These are phyloP conservation scores for Metrosideros polymorpha DNA, from an alignment of 441 rosid genomes.

Conservation along the genomic window DNA sequence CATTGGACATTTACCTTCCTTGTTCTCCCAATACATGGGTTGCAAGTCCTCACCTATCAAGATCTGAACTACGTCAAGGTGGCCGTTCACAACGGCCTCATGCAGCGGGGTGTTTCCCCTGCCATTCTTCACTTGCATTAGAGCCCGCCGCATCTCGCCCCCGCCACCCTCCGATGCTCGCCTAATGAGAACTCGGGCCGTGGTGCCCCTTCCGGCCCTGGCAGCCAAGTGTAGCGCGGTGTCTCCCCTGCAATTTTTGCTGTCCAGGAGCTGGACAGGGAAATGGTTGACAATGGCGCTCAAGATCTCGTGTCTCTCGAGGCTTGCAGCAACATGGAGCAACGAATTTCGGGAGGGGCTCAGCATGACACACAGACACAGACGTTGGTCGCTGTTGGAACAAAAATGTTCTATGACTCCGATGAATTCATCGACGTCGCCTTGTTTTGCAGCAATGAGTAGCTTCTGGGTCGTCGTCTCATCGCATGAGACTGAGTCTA, in stretches of 20 bases:
- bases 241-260: neutral
- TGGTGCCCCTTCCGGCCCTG: neutral
- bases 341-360: neutral
- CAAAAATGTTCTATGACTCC: neutral
- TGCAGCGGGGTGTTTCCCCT: neutral
- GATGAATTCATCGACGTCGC: neutral
- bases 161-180: neutral
- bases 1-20: neutral
- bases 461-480: neutral
- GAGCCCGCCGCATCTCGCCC: neutral
- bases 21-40: neutral
- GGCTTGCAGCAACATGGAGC: neutral
- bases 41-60: neutral
- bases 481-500: neutral
- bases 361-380: neutral
- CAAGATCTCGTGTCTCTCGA: neutral
- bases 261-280: neutral
- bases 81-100: neutral
- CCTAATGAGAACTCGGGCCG: accelerated
- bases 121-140: neutral
- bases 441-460: neutral
- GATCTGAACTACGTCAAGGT: neutral
- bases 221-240: neutral
- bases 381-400: neutral
- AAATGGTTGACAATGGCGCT: neutral